Conservation (phyloP, 1,139 yeast species). For the Candida tunisiensis region DNA sequence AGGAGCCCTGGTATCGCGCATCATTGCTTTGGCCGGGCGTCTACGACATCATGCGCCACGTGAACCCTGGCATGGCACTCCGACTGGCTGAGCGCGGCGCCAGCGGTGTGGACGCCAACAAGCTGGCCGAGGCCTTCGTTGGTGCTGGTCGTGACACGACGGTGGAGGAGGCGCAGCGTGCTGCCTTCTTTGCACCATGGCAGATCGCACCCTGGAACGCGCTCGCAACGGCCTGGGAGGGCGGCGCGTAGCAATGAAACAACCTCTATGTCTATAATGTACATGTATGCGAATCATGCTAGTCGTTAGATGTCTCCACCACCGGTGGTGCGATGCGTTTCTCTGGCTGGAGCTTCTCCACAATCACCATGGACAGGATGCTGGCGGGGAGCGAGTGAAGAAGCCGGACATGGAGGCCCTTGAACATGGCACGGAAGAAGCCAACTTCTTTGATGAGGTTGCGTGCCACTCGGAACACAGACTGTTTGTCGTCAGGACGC, state of each 20-base stretch:
- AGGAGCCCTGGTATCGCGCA: slow-evolving; percentile 43
- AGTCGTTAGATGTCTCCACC: no score
- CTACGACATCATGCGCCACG: slow-evolving; percentile 45
- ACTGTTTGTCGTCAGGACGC: slow-evolving; percentile 22
- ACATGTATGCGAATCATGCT: no score
- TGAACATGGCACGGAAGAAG: slow-evolving; percentile 18
- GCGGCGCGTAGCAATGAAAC: no score
- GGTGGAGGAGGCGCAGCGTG: slow-evolving; percentile 42
- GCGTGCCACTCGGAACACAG: slow-evolving; percentile 18
- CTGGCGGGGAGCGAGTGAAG: slow-evolving; percentile 23
- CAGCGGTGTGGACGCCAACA: slow-evolving; percentile 32
- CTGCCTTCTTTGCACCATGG: slow-evolving; percentile 34
- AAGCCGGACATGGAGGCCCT: slow-evolving; percentile 23
- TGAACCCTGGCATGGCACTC: slow-evolving; percentile 37
- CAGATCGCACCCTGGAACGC: slow-evolving; percentile 9
- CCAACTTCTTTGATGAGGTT: slow-evolving; percentile 23
- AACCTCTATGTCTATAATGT: no score
- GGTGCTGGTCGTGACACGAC: slow-evolving; percentile 25
- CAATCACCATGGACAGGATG: slow-evolving; percentile 23
- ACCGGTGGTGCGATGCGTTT: no score
- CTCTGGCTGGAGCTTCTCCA: slow-evolving; percentile 24
- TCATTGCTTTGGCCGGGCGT: slow-evolving; percentile 65
- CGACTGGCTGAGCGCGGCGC: slow-evolving; percentile 28
- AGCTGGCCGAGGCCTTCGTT: slow-evolving; percentile 39
- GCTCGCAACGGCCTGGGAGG: no score